Base-by-base conservation (phyloP, 768 basidiomycete genomes). In the Termitomyces sp. region DNA sequence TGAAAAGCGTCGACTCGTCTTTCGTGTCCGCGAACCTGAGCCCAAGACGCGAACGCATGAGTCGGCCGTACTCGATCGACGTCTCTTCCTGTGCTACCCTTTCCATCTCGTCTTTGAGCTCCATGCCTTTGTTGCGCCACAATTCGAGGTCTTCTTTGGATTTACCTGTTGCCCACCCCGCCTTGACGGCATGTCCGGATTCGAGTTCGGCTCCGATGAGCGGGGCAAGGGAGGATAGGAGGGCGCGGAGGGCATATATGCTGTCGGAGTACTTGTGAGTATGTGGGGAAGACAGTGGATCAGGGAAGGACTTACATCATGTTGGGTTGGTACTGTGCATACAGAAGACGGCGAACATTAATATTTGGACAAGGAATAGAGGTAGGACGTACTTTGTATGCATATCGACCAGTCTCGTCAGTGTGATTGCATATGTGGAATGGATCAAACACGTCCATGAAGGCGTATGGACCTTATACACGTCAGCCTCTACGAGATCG, bases 361-460 rank as follows among this genome's bases (percentile, higher is more conserved):
- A 28, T 28, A 28, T 28, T 28, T 28, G 2, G 28, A 28, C 28
- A 28, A 28, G 28, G 28, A 28, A 28, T 28, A 28, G 28, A 28
- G 28, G 12, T 22, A 9, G 68, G n/a, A 64, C 63, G 28, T 57
- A 79, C 80, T 65, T 76, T 80, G 75, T 92, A 95, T 2, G 90
- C 81, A 67, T 94, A 95, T 48, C 92, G 81, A 16, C 90, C 91
- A 59, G 79, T 80, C 52, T 84, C 83, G 67, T 97, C 94, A 1
- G 85, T 85, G 71, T 96, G 94, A 67, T 96, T 98, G 78, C 96
- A 98, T 57, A 98, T 89, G 66, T 97, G 96, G 55, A 78, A 75
- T 0, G 85, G 71, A 65, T 96, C 89, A 67, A 90, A 98, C 4
- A 94, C 85, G 69, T 98, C 96, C 95, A 96, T 97, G 75, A 94